Conservation (phyloP, 2,329 filamentous ascomycete genomes). For the Immersiporthe knoxdaviesiana region DNA sequence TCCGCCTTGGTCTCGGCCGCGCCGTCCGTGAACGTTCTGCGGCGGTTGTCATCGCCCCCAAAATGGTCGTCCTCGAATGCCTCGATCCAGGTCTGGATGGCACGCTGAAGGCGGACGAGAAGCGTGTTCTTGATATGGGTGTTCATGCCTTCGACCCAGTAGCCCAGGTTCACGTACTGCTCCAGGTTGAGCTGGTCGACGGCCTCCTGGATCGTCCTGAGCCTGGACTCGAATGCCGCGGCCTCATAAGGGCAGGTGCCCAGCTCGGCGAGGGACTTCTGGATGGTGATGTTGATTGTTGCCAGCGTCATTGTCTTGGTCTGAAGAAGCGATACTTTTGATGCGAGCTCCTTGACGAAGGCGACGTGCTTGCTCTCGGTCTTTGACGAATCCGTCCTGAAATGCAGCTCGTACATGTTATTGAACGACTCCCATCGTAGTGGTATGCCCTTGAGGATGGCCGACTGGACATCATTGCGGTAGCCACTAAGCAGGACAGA, state of each 20-base stretch:
- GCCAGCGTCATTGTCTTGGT: conserved; percentile 80
- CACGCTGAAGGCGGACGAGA: conserved; percentile 78
- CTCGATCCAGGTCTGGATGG: conserved; percentile 84
- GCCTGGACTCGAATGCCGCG: conserved; percentile 74
- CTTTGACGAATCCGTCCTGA: conserved; percentile 55
- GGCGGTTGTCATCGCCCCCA: conserved; percentile 51
- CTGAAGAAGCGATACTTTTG: conserved; percentile 84
- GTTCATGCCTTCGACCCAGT: conserved; percentile 90
- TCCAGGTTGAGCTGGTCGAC: conserved; percentile 97
- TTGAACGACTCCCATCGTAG: conserved; percentile 98
- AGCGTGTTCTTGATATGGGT: conserved; percentile 80
- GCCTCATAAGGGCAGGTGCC: conserved; percentile 82
- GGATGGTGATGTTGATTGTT: conserved; percentile 77
- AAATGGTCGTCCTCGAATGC: conserved; percentile 71
- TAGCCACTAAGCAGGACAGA: conserved; percentile 88
- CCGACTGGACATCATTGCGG: conserved; percentile 82
- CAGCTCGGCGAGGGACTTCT: conserved; percentile 82
- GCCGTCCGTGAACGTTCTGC: conserved; percentile 52
- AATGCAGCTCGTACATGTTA: conserved; percentile 90
- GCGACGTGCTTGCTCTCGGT: conserved; percentile 90
- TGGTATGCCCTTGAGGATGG: conserved; percentile 85
- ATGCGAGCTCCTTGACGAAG: conserved; percentile 92
- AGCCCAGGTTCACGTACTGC: conserved; percentile 89
- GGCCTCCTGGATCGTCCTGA: conserved; percentile 86
- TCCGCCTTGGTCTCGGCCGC: conserved; percentile 48